These are phyloP conservation scores for Aspergillus diversus DNA, from an alignment of 495 filamentous ascomycete species.

Conservation along the genomic window DNA sequence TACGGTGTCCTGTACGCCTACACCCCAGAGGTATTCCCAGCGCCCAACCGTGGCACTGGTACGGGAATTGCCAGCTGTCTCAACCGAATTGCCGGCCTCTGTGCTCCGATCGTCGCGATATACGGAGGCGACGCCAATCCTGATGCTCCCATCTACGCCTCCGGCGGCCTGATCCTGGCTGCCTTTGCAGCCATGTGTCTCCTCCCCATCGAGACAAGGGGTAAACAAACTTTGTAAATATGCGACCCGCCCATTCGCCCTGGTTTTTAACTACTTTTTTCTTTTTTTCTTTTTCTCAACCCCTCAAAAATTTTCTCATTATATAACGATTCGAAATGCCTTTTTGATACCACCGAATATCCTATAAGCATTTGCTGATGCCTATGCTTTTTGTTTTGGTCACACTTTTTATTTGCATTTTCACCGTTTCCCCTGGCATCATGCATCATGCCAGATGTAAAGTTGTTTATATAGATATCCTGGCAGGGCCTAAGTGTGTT, in stretches of 20 bases:
- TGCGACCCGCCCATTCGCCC: background rate
- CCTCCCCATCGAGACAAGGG: conserved; percentile 58
- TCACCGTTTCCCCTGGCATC: no score
- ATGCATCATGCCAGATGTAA: no score
- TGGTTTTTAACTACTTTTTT: background rate
- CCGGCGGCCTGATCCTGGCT: conserved; percentile 54
- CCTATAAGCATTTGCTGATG: no score
- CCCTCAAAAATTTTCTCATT: no score
- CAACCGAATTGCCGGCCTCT: conserved; percentile 61
- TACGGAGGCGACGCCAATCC: conserved; percentile 47
- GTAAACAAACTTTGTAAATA: conserved; percentile 50
- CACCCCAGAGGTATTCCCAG: conserved; percentile 65
- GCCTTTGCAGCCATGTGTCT: conserved; percentile 55
- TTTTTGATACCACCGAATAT: no score
- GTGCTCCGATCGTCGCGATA: conserved; percentile 61
- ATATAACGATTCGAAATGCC: no score
- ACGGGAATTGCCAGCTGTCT: conserved; percentile 60
- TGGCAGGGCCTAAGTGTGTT: no score
- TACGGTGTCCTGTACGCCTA: conserved; percentile 65
- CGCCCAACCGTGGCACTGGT: conserved; percentile 60
- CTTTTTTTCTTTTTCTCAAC: background rate
- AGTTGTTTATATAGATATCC: no score
- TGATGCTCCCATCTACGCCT: conserved; percentile 56
- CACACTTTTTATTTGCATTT: no score
- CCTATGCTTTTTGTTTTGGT: no score